Conservation (phyloP, 495 filamentous ascomycete species). For the Penicillium ochrochloron region DNA sequence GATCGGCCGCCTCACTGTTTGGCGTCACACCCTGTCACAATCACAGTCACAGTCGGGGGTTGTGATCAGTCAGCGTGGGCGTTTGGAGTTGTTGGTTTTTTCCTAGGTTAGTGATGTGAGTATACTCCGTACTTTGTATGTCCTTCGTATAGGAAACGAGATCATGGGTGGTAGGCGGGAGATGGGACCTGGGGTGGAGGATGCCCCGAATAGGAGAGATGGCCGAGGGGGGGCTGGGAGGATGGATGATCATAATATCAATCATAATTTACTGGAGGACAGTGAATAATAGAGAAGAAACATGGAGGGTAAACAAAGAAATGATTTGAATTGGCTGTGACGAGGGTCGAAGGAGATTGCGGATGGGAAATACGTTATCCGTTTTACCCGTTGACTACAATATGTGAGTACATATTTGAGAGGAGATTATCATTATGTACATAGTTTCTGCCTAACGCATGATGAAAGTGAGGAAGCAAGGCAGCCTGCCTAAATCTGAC, state of each 20-base stretch:
- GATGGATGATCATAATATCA: background rate
- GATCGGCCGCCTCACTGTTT: slow-evolving; percentile 4
- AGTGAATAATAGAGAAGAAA: background rate
- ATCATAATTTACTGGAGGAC: no score
- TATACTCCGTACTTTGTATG: background rate
- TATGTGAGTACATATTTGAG: background rate
- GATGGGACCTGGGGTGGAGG: slow-evolving; percentile 28
- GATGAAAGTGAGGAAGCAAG: background rate
- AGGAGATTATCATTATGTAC: background rate
- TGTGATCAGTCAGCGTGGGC: background rate
- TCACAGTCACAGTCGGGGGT: background rate
- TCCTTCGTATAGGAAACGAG: background rate
- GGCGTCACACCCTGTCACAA: slow-evolving; percentile 1
- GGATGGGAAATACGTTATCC: background rate
- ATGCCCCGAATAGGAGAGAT: slow-evolving; percentile 36
- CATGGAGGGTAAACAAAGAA: background rate
- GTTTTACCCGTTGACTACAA: background rate
- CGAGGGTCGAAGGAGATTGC: background rate
- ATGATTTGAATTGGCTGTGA: background rate
- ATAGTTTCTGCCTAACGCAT: background rate
- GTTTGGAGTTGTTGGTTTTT: background rate
- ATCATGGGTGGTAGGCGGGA: background rate
- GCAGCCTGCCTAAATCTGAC: background rate
- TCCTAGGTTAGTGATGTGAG: background rate
- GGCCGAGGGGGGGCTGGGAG: slow-evolving; percentile 29